phyloP scores from a whole-genome alignment of 1,284 basidiomycete species.

The Boletellus sp. region DNA sequence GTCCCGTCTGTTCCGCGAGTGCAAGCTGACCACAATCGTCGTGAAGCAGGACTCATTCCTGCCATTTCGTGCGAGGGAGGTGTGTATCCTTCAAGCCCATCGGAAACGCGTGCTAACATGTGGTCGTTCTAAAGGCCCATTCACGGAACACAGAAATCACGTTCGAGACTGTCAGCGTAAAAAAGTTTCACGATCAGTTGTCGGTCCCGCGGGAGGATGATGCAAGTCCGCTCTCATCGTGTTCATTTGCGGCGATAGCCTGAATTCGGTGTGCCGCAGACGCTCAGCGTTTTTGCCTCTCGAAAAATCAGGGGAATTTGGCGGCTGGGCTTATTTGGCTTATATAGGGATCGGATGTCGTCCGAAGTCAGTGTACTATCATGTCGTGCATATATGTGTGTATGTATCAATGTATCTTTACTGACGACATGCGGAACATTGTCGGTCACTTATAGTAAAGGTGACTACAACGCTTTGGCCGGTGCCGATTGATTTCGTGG shows the following conservation, averaged over 20 bases:
- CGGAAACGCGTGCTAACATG: background rate
- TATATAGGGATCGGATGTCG: background rate
- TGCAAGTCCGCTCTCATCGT: background rate
- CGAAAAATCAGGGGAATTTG: background rate
- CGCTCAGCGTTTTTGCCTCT: background rate
- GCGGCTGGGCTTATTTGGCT: background rate
- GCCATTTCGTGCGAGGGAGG: conserved; percentile 13
- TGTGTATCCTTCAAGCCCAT: background rate
- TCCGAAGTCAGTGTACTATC: background rate
- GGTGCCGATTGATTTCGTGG: too few species aligned
- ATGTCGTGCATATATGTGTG: background rate
- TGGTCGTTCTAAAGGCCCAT: conserved; percentile 3
- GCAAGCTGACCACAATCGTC: conserved; percentile 8
- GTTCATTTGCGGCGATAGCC: background rate
- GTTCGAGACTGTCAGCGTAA: conserved; percentile 18
- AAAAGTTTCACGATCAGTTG: conserved; percentile 14
- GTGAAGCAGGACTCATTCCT: conserved; percentile 14
- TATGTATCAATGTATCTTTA: background rate
- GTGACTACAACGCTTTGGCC: too few species aligned
- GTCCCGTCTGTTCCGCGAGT: background rate
- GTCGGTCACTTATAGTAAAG: too few species aligned
- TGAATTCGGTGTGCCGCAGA: background rate
- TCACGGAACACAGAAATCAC: conserved; percentile 20
- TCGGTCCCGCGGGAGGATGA: conserved; percentile 1
- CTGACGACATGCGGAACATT: too few species aligned